Conservation (phyloP, 139 green algal species). For the Edaphochlamys debaryana region DNA sequence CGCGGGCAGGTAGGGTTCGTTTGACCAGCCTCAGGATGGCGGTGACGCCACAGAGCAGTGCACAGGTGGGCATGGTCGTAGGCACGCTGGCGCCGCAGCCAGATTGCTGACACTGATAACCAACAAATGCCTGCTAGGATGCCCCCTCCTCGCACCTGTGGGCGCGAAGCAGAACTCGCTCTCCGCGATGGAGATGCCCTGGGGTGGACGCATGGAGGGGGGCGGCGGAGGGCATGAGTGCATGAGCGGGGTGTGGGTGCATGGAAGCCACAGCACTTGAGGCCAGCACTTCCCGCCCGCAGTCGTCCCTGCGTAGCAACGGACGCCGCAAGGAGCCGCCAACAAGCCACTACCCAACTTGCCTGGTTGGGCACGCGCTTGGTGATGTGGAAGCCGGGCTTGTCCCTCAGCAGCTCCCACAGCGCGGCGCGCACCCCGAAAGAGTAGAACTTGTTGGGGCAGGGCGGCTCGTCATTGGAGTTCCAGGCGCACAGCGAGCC, state of each 20-base stretch:
- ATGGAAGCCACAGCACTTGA: too few relatives aligned
- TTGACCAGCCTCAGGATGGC: neutral
- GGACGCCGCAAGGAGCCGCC: too few relatives aligned
- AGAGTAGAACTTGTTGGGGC: slow-evolving; percentile 12
- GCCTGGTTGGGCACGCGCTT: too few relatives aligned
- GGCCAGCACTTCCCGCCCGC: too few relatives aligned
- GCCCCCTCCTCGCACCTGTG: neutral
- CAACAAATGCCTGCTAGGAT: neutral
- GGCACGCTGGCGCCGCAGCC: neutral
- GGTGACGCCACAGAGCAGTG: neutral
- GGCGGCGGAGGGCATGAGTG: too few relatives aligned
- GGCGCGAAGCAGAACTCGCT: slow-evolving; percentile 42
- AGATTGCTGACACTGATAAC: neutral
- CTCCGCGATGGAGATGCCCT: slow-evolving; percentile 18
- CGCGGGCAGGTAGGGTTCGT: neutral
- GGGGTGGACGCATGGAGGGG: too few relatives aligned
- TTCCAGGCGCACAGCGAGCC: neutral
- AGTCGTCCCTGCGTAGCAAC: too few relatives aligned
- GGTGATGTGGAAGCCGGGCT: slow-evolving; percentile 31
- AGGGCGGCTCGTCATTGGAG: slow-evolving; percentile 1
- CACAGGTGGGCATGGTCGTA: neutral
- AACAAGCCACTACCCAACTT: too few relatives aligned
- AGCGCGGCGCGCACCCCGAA: slow-evolving; percentile 28
- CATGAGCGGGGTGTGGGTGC: too few relatives aligned
- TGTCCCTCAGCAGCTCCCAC: slow-evolving; percentile 13